Evolutionary conservation across 495 filamentous ascomycete genomes (phyloP), one percentile per base, ranked within the genome.

Genomic region (Podospora anserina): DNA sequence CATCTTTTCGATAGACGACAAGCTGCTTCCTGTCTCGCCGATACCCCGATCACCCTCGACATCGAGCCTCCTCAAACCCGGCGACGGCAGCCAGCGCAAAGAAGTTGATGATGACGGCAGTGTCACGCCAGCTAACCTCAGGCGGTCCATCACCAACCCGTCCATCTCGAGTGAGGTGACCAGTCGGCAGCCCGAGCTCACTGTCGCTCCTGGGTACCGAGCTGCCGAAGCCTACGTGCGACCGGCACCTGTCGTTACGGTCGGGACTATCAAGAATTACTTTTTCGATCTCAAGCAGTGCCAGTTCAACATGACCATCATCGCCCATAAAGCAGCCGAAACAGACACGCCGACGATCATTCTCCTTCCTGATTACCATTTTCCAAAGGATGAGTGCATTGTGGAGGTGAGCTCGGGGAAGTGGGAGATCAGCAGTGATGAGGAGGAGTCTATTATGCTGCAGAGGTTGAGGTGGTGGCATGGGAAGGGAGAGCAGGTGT

Each of bases 381-480:
- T 97, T 76, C 94, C 96, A 5, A 87, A 87, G 44, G 84, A 86
- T 6, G 80, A 84, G 7, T 90, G 88, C 32, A 79, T 78, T 3
- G 87, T 98, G 5, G 85, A 89, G 28, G 89, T 93, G 60, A 93
- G 87, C 74, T 90, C 90, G 4, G 96, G 96, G 1, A 95, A 94
- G 74, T 97, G 93, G 94, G 87, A 88, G 30, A 90, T 97, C 72
- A 89, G 88, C 73, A 84, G 79, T 18, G 88, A 91, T 32, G 90
- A 93, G 28, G 83, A 86, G 13, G 83, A 90, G 71, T 84, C 83
- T 0, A 85, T 86, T n/a, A 81, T 86, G 73, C 72, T 90, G 20
- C 95, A 96, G 77, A 83, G 86, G 60, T 80, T 99, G 28, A 85
- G 84, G 70, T 99, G 95, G 95, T 96, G 92, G 92, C 93, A 98